Conservation (phyloP, 371 early-diverging fungal species). For the Apophysomyces ossiformis region DNA sequence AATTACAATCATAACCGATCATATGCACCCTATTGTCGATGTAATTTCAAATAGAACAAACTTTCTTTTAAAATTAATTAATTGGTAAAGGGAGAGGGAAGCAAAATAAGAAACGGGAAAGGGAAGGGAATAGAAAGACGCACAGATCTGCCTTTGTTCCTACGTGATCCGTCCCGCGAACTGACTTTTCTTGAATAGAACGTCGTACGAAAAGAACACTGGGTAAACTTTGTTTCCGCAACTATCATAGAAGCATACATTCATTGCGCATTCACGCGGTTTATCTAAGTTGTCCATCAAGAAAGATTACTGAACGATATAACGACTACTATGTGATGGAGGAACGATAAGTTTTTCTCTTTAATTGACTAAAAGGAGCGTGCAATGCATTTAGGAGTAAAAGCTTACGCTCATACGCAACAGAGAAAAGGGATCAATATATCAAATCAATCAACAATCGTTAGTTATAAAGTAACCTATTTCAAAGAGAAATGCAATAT, state of each 20-base stretch:
- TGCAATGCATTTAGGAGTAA: too few species aligned
- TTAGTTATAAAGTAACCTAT: background rate
- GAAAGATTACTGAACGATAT: background rate
- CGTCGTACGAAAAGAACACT: background rate
- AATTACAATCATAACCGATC: background rate
- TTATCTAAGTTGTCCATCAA: too few species aligned
- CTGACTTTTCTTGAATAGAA: too few species aligned
- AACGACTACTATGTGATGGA: background rate
- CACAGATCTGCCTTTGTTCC: constrained; percentile 1
- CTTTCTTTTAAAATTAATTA: background rate
- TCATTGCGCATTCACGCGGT: background rate
- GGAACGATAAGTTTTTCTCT: background rate
- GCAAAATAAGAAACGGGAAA: background rate
- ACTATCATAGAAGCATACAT: background rate
- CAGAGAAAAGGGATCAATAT: too few species aligned
- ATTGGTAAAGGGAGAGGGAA: background rate
- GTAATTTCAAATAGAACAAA: background rate
- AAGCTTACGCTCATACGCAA: too few species aligned
- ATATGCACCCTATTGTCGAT: background rate
- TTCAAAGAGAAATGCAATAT: background rate
- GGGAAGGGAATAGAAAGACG: background rate
- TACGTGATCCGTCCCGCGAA: constrained; percentile 2
- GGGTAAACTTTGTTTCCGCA: background rate
- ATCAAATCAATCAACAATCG: too few species aligned
- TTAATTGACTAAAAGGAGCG: background rate